Evolutionary conservation across 2,329 filamentous ascomycete genomes (phyloP).

Genomic region (Neodidymelliopsis sp.): DNA sequence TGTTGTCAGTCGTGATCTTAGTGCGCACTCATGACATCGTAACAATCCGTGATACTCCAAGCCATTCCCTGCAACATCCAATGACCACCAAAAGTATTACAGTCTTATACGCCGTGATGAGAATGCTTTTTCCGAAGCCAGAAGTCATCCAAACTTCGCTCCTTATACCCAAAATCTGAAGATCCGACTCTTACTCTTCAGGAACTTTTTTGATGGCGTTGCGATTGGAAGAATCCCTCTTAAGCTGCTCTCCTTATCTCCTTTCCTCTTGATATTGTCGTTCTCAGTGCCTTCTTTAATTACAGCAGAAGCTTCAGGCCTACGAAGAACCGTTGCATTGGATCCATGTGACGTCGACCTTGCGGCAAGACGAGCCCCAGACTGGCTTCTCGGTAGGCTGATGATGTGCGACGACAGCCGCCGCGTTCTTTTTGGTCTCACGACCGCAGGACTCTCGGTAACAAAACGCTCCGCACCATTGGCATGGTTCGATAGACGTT

Average conservation of each 20-base stretch:
- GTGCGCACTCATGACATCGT: constrained; percentile 27
- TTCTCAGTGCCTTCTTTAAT: constrained; percentile 19
- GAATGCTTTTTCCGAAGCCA: constrained; percentile 11
- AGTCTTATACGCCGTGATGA: constrained; percentile 1
- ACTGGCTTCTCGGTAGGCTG: constrained; percentile 39
- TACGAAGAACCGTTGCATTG: constrained; percentile 26
- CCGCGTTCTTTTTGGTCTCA: constrained; percentile 37
- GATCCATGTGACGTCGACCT: constrained; percentile 32
- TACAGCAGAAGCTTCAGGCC: constrained; percentile 20
- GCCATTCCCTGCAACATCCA: constrained; percentile 6
- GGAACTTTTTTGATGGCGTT: constrained; percentile 37
- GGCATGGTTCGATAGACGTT: constrained; percentile 38
- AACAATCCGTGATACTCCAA: constrained; percentile 12
- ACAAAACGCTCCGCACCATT: constrained; percentile 29
- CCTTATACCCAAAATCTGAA: constrained; percentile 48
- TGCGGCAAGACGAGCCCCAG: constrained; percentile 23
- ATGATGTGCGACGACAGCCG: constrained; percentile 44
- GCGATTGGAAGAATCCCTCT: constrained; percentile 8
- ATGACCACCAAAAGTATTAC: constrained; percentile 3
- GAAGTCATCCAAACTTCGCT: constrained; percentile 3
- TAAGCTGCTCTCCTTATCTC: constrained; percentile 17
- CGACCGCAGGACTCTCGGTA: constrained; percentile 31
- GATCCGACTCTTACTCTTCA: constrained; percentile 46
- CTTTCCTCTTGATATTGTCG: constrained; percentile 26
- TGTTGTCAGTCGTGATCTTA: constrained; percentile 27